These are phyloP conservation scores for Gossypium gossypioides DNA, from an alignment of 441 rosid genomes.

Conservation along the genomic window DNA sequence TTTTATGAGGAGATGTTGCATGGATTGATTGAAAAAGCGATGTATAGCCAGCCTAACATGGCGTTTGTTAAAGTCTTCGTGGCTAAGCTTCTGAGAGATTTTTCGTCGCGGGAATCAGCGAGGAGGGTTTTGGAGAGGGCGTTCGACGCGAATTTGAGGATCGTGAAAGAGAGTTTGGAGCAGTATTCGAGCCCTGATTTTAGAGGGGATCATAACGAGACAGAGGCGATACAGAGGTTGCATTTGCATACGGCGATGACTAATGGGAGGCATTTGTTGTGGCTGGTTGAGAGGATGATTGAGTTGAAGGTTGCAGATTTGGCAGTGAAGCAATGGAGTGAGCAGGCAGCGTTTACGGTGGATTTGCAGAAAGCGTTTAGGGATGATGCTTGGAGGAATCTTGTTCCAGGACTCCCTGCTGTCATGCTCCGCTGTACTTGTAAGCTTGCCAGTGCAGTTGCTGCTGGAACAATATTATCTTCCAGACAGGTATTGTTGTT, in stretches of 20 bases:
- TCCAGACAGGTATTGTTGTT: constrained; percentile 40
- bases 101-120: constrained; percentile 38
- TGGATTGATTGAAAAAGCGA: constrained; percentile 39
- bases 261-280: constrained; percentile 44
- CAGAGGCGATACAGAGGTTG: constrained; percentile 63
- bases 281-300: constrained; percentile 73
- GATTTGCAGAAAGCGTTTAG: constrained; percentile 54
- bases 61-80: constrained; percentile 60
- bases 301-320: constrained; percentile 58
- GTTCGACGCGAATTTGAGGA: constrained; percentile 41
- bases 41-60: constrained; percentile 39
- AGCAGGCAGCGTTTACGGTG: constrained; percentile 43
- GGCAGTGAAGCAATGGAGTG: constrained; percentile 66
- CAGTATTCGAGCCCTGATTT: constrained; percentile 59
- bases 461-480: constrained; percentile 47
- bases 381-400: constrained; percentile 58
- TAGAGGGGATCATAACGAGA: constrained; percentile 58
- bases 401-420: constrained; percentile 55
- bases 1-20: constrained; percentile 54
- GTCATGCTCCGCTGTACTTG: constrained; percentile 49
- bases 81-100: constrained; percentile 52
- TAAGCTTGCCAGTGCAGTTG: constrained; percentile 55
- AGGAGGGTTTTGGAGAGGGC: constrained; percentile 47
- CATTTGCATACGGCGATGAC: constrained; percentile 56
- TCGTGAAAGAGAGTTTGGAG: constrained; percentile 54